Conservation (phyloP, 768 basidiomycete genomes). For the Clavulina sp. region DNA sequence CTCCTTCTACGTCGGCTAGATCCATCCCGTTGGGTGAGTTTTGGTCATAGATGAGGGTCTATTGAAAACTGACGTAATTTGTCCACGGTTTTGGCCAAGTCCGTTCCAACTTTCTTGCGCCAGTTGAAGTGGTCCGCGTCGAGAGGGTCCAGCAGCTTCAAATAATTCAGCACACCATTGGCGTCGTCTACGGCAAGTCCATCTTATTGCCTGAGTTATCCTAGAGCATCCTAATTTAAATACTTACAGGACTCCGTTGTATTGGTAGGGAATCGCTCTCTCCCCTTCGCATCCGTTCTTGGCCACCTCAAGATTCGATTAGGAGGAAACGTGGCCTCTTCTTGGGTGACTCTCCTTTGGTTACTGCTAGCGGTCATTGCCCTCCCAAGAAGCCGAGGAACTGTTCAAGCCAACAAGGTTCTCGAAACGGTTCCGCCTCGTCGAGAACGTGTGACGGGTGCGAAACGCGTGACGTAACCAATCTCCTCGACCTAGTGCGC, state of each 20-base stretch:
- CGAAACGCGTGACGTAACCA: conserved; percentile 2
- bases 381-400: too few relatives aligned
- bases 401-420: conserved; percentile 2
- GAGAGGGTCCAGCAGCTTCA: not conserved
- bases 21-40: not conserved
- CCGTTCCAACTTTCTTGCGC: conserved; percentile 9
- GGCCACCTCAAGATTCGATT: not conserved
- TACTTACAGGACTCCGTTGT: not conserved
- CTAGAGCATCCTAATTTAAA: not conserved
- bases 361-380: not conserved
- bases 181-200: not conserved
- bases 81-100: conserved; percentile 2
- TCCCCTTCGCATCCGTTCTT: not conserved
- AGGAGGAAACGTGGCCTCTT: not conserved
- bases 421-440: not conserved
- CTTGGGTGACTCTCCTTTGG: not conserved
- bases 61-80: not conserved
- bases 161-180: not conserved
- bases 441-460: conserved; percentile 1
- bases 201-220: not conserved
- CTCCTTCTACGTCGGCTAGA: not conserved
- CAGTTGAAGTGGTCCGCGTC: conserved; percentile 1
- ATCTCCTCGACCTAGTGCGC: conserved; percentile 29
- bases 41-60: too few relatives aligned
- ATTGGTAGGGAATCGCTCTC: not conserved